A percentile compares a stretch with the other conserved stretches of the same genome.
Evolutionary conservation across 2,329 filamentous ascomycete species (phyloP).

Genomic region (Didymella lethalis): DNA sequence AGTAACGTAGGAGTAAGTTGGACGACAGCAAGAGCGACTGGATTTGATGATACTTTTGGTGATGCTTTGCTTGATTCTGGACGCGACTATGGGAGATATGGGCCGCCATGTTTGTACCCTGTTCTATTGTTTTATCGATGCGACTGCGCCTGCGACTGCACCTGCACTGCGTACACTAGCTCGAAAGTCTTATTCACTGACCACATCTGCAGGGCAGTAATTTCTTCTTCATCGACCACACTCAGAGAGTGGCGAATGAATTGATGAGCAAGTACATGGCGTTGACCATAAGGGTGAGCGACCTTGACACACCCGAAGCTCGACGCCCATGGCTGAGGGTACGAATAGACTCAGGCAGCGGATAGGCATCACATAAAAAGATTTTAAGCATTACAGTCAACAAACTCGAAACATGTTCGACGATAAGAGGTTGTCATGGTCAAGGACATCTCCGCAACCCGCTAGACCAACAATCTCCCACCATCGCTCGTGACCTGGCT

Average conservation of each 20-base stretch:
- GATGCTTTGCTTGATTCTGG: slow-evolving; percentile 5
- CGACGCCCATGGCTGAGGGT: slow-evolving; percentile 1
- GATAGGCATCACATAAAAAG: neutral
- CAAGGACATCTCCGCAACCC: neutral
- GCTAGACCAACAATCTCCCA: slow-evolving; percentile 41
- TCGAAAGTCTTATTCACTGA: neutral
- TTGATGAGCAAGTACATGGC: slow-evolving; percentile 18
- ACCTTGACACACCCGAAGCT: slow-evolving; percentile 6
- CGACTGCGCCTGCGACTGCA: slow-evolving; percentile 5
- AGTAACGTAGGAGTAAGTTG: slow-evolving; percentile 17
- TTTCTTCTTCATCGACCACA: neutral
- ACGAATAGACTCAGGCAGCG: slow-evolving; percentile 4
- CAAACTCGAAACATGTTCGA: neutral
- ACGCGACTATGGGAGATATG: neutral
- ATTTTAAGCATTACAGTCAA: neutral
- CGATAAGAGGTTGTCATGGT: neutral
- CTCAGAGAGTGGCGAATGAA: slow-evolving; percentile 8
- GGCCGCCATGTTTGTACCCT: slow-evolving; percentile 20
- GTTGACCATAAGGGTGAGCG: neutral
- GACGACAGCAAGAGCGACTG: slow-evolving; percentile 11
- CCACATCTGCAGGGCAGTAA: neutral
- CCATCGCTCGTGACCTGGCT: slow-evolving; percentile 47
- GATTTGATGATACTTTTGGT: slow-evolving; percentile 11
- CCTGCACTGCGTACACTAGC: neutral
- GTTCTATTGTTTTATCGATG: slow-evolving; percentile 12